Conservation (phyloP, 108 stramenopile genomes). For the Nitzschia sp. region DNA sequence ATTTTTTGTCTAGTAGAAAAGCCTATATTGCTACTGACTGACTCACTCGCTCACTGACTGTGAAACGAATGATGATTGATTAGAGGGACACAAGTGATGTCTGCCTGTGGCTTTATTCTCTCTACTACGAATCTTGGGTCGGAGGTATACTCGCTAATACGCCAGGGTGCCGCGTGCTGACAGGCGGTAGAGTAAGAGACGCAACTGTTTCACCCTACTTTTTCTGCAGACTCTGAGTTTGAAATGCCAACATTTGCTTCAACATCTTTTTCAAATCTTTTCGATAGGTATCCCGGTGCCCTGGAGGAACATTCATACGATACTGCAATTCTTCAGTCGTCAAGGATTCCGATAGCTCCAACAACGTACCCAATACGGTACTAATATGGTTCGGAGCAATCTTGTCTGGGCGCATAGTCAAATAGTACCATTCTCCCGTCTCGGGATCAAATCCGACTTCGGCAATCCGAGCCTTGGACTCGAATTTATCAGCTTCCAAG, state of each 20-base stretch:
- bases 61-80: no score
- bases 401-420: constrained; percentile 88
- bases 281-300: constrained; percentile 77
- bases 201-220: no score
- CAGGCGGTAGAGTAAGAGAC: no score
- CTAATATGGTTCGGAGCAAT: constrained; percentile 81
- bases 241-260: constrained; percentile 74
- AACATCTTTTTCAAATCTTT: constrained; percentile 78
- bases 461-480: constrained; percentile 70
- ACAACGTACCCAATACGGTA: constrained; percentile 81
- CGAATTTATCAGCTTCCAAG: constrained; percentile 76
- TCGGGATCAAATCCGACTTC: constrained; percentile 89
- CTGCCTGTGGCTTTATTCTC: no score
- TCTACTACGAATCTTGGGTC: no score
- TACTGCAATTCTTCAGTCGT: constrained; percentile 85
- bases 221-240: constrained; percentile 30
- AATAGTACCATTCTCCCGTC: constrained; percentile 92
- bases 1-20: no score
- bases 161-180: no score
- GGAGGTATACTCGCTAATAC: no score
- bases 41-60: no score
- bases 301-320: constrained; percentile 81
- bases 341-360: constrained; percentile 85
- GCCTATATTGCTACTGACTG: no score
- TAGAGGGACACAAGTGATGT: no score